Conservation (phyloP, 345 rosid genomes). For the Draba incana region DNA sequence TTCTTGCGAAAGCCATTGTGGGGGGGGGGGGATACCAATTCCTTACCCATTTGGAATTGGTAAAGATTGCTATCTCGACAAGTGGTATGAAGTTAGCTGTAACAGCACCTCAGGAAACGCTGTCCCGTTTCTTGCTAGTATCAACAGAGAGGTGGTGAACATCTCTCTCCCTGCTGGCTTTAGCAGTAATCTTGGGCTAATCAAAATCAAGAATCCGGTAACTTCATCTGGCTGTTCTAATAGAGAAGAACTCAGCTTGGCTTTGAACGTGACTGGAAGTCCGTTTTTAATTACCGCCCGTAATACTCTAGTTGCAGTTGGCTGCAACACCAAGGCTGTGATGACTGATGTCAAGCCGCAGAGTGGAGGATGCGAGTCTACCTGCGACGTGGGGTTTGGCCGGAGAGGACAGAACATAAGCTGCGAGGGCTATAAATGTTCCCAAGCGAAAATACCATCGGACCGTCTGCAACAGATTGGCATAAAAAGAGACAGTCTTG, state of each 20-base stretch:
- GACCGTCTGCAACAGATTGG: conserved; percentile 27
- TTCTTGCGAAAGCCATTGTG: conserved; percentile 43
- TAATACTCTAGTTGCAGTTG: conserved; percentile 32
- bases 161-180: conserved; percentile 35
- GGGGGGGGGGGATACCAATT: conserved; percentile 43
- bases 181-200: not conserved
- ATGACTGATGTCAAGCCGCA: conserved; percentile 24
- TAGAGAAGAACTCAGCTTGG: conserved; percentile 9
- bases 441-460: conserved; percentile 32
- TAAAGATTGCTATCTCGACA: conserved; percentile 35
- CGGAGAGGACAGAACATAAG: conserved; percentile 16
- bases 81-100: conserved; percentile 31
- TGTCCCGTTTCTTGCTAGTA: conserved; percentile 19
- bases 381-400: conserved; percentile 10
- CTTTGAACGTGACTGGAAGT: conserved; percentile 25
- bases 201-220: conserved; percentile 31
- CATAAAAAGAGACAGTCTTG: conserved; percentile 29
- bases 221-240: conserved; percentile 34
- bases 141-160: conserved; percentile 19
- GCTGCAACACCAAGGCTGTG: conserved; percentile 40
- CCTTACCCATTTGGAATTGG: conserved; percentile 53
- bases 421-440: conserved; percentile 41
- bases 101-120: conserved; percentile 16
- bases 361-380: conserved; percentile 39
- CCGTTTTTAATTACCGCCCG: conserved; percentile 23